Base-by-base conservation (phyloP, 371 early-diverging fungal genomes). In the Rhizopus microsporus region DNA sequence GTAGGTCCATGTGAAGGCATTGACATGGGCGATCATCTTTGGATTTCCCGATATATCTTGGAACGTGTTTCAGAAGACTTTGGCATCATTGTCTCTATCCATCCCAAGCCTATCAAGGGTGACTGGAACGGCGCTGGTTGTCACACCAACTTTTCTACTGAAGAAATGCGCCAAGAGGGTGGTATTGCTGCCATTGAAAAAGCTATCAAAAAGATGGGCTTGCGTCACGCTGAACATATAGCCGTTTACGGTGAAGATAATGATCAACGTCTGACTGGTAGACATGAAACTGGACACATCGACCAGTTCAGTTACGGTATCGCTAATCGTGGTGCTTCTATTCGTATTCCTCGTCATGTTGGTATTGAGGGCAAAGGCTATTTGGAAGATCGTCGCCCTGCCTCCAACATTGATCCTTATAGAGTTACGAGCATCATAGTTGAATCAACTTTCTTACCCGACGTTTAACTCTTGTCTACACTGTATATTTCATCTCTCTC, bases 211-310 rank as follows among this genome's bases (percentile, higher is more conserved):
- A 82, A 81, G 62, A 65, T 85, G 60, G 56, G 69, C 37, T 38
- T 61, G 38, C 74, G 79, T 49, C 86, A 85, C 60, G 15, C 57
- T 15, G 83, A 77, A 48, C 86, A 85, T 62, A 85, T 85, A 60
- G 84, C 80, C 43, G 84, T 83, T 49, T 85, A 85, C 60, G 86
- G 86, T 59, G 79, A 75, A 62, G 85, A 85, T 51, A 85, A 85
- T 53, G 83, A 85, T 35, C 81, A 81, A 52, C 81, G 85, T 44
- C 64, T 85, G 44, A 85, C 85, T 30, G 85, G 85, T 56, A 56
- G 60, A 42, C 85, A 85, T 48, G 85, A 85, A 57, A 85, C 86
- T 42, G 86, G 83, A 48, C 71, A 75, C 53, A 85, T 85, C 56
- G 59, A 72, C 42, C 60, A 77, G 12, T 85, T 85, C 76, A 72